Base-by-base conservation (phyloP, 164 flowering plant species). In the Chloranthus sessilifolius region DNA sequence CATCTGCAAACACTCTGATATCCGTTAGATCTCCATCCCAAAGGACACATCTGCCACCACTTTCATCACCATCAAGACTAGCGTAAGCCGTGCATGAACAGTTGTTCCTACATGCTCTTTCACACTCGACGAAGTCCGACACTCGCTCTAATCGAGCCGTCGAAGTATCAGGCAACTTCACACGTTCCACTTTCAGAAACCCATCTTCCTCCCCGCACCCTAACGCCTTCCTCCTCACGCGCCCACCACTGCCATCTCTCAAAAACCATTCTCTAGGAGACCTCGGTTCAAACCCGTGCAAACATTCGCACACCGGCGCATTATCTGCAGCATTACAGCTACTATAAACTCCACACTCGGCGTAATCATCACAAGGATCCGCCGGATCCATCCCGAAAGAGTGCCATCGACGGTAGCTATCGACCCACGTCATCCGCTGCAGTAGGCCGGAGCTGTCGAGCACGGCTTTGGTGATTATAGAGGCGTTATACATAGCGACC, bases 231-330 rank as follows among this genome's bases (percentile, higher is more conserved):
- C 19, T 51, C 1, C 66, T 43, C 7, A 52, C 23, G 29, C 75
- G 66, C 20, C 71, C 74, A 17, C n/a, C 23, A 0, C 59, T 28
- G 68, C 66, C 63, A 20, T 66, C 59, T 3, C 35, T 23, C 3
- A 21, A 27, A 8, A 33, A 25, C 71, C 74, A 75, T 19, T 61
- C 39, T 10, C 38, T 21, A 3, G 52, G 52, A 5, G 17, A 43
- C 34, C 52, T 70, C 0, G 77, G 77, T 29, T 5, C 31, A 55
- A 64, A 75, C 14, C 75, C 73, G 5, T 56, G 19, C 41, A 75
- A 50, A 40, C 80, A 75, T 24, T 36, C 52, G 25, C 77, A 72
- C 0, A 22, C 33, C 1, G 75, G 65, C 2, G 68, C 41, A 1
- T 40, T 29, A 19, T 42, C 37, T 1, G 33, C n/a, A n/a, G n/a